Percentiles rank a stretch among this genome's conserved stretches.
These are phyloP conservation scores for Leccinum subtestaceum DNA, from an alignment of 768 basidiomycete species.

Conservation along the genomic window DNA sequence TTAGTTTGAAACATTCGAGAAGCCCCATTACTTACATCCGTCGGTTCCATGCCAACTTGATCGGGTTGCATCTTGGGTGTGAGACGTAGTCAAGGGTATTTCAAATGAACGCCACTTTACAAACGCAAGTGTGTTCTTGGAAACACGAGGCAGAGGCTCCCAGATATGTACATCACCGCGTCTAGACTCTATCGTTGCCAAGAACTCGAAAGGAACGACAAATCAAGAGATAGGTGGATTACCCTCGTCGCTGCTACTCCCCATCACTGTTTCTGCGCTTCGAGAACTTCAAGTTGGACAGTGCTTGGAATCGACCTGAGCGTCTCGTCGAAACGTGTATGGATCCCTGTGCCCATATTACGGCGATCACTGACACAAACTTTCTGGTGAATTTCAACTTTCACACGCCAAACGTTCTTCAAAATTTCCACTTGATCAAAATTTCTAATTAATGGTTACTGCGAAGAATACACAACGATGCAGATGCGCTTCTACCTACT, in stretches of 20 bases:
- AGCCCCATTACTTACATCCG: conserved; percentile 9
- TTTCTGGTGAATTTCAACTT: too few relatives aligned
- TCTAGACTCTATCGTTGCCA: neutral
- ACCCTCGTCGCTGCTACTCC: neutral
- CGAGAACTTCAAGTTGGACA: neutral
- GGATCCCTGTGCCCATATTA: neutral
- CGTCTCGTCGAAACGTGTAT: neutral
- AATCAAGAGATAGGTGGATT: neutral
- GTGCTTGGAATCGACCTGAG: neutral
- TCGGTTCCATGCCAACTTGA: neutral
- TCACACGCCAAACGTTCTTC: too few relatives aligned
- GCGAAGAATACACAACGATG: neutral
- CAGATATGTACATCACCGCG: conserved; percentile 15
- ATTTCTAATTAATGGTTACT: too few relatives aligned
- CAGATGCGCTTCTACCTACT: neutral
- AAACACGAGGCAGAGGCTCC: conserved; percentile 22
- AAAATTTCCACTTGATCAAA: too few relatives aligned
- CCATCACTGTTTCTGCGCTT: neutral
- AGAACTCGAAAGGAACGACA: neutral
- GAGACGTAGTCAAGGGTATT: conserved; percentile 5
- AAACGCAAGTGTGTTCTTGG: neutral
- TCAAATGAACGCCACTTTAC: conserved; percentile 2
- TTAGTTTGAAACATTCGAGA: neutral
- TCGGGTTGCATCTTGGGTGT: neutral
- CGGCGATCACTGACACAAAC: neutral